phyloP scores from a whole-genome alignment of 352 stramenopile species.

The Globisporangium orthogonon region DNA sequence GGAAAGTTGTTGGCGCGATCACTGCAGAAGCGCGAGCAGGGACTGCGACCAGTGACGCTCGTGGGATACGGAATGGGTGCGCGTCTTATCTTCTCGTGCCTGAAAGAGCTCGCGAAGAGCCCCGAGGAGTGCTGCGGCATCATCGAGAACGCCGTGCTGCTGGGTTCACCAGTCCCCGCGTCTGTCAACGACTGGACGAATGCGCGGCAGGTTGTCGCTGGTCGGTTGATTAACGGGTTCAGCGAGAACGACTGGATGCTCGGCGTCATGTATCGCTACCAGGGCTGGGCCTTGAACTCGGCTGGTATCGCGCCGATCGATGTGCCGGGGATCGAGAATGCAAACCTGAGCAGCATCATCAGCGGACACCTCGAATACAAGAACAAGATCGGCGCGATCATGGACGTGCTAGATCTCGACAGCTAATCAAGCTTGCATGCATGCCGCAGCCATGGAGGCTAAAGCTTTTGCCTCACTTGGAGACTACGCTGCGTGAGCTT shows the following conservation, averaged over 20 bases:
- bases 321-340: conserved; percentile 72
- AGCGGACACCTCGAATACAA: conserved; percentile 85
- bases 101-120: conserved; percentile 79
- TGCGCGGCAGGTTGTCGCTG: conserved; percentile 66
- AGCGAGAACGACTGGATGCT: conserved; percentile 89
- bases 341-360: conserved; percentile 77
- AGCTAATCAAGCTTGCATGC: conserved; percentile 12
- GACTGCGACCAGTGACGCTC: conserved; percentile 81
- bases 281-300: conserved; percentile 75
- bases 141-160: conserved; percentile 85
- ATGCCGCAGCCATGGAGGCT: not conserved
- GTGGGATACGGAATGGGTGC: conserved; percentile 89
- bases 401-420: conserved; percentile 72
- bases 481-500: conserved; percentile 48
- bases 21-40: conserved; percentile 61
- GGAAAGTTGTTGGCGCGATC: conserved; percentile 70
- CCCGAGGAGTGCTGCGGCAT: conserved; percentile 60
- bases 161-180: conserved; percentile 72
- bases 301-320: conserved; percentile 65
- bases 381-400: conserved; percentile 80
- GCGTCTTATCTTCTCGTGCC: conserved; percentile 84
- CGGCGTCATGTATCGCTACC: conserved; percentile 87
- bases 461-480: conserved; percentile 23
- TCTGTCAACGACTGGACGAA: conserved; percentile 58
- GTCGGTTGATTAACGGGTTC: conserved; percentile 89